Evolutionary conservation across 345 rosid species (phyloP).

Genomic region (Litchi chinensis): DNA sequence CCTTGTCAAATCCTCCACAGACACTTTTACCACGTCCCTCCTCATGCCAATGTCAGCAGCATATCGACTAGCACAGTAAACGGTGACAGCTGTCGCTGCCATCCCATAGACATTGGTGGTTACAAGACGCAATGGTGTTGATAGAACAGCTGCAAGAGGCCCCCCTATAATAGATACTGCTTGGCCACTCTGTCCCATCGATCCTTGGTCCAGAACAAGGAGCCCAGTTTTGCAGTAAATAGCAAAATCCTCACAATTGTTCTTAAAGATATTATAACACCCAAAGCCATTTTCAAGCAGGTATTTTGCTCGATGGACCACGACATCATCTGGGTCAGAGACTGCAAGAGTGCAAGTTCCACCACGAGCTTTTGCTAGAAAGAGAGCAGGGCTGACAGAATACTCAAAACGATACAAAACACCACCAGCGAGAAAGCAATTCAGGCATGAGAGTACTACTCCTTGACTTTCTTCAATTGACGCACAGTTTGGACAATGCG

Average conservation of each 20-base stretch:
- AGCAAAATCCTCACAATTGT: slow-evolving; percentile 83
- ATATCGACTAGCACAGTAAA: slow-evolving; percentile 78
- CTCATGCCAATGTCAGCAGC: slow-evolving; percentile 90
- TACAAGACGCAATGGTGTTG: slow-evolving; percentile 68
- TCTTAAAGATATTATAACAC: slow-evolving; percentile 75
- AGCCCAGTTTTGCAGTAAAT: slow-evolving; percentile 86
- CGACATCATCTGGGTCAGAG: slow-evolving; percentile 50
- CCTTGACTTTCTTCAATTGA: slow-evolving; percentile 57
- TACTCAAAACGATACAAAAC: slow-evolving; percentile 76
- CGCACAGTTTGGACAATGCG: slow-evolving; percentile 68
- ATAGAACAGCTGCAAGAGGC: slow-evolving; percentile 80
- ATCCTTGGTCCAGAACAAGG: slow-evolving; percentile 54
- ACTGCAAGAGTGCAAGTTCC: slow-evolving; percentile 92
- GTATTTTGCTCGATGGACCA: slow-evolving; percentile 71
- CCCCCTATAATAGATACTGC: slow-evolving; percentile 77
- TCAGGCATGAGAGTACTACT: slow-evolving; percentile 78
- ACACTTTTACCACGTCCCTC: slow-evolving; percentile 70
- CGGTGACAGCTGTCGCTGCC: slow-evolving; percentile 80
- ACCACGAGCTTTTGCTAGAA: slow-evolving; percentile 84
- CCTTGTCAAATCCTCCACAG: slow-evolving; percentile 72
- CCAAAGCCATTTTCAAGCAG: slow-evolving; percentile 87
- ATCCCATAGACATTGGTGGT: slow-evolving; percentile 81
- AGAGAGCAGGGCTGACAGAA: slow-evolving; percentile 72
- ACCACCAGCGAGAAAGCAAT: slow-evolving; percentile 90
- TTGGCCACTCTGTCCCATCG: slow-evolving; percentile 88